phyloP scores from a whole-genome alignment of 495 filamentous ascomycete species.

The Neurospora sp. region DNA sequence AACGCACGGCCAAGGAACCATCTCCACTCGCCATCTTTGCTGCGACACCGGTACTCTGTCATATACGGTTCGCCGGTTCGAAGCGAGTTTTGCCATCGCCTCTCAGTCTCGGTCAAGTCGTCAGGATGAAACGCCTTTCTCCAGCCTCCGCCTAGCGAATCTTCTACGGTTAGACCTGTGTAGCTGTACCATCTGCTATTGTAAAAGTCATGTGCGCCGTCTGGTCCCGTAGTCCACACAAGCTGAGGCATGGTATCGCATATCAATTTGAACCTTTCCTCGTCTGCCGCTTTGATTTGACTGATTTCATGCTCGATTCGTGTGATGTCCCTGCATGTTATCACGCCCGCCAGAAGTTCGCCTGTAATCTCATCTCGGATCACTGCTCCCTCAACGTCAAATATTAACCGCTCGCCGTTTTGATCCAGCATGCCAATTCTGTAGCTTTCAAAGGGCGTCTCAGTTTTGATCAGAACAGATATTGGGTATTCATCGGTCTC shows the following conservation, averaged over 20 bases:
- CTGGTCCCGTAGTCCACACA: constrained; percentile 52
- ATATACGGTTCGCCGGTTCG: constrained; percentile 53
- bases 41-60: constrained; percentile 57
- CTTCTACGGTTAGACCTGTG: constrained; percentile 50
- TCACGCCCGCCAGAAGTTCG: constrained; percentile 56
- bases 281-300: constrained; percentile 51
- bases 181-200: constrained; percentile 61
- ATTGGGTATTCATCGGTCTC: constrained; percentile 51
- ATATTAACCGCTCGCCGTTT: constrained; percentile 36
- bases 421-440: constrained; percentile 51
- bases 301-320: constrained; percentile 44
- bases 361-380: constrained; percentile 49
- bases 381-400: constrained; percentile 50
- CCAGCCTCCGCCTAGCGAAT: constrained; percentile 35
- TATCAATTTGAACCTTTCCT: constrained; percentile 56
- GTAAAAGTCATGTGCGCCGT: constrained; percentile 56
- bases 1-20: constrained; percentile 63
- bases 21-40: constrained; percentile 52
- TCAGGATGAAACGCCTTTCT: constrained; percentile 40
- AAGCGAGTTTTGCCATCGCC: constrained; percentile 48
- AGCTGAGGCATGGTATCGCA: constrained; percentile 63
- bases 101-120: constrained; percentile 41
- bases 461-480: constrained; percentile 43
- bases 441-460: constrained; percentile 40
- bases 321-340: constrained; percentile 59